Conservation (phyloP, 352 stramenopile genomes). For the Globisporangium spiculum region DNA sequence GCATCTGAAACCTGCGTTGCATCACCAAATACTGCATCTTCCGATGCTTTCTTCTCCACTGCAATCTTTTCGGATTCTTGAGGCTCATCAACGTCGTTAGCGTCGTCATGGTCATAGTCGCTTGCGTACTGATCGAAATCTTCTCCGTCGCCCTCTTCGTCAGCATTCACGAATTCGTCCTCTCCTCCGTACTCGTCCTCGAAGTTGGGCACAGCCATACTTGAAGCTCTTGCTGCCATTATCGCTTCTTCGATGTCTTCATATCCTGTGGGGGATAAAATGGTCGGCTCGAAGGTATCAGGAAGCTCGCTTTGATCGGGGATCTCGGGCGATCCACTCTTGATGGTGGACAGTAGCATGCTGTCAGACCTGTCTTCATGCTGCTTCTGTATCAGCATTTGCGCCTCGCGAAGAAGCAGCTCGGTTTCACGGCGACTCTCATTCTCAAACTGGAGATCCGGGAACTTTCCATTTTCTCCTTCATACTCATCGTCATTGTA, state of each 20-base stretch:
- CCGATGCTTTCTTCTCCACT: neutral
- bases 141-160: neutral
- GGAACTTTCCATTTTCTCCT: constrained; percentile 12
- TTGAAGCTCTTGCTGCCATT: too few relatives aligned
- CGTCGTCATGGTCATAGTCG: neutral
- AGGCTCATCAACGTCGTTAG: neutral
- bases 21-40: neutral
- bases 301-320: neutral
- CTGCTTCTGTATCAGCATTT: constrained; percentile 29
- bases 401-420: constrained; percentile 37
- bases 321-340: neutral
- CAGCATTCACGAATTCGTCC: constrained; percentile 14
- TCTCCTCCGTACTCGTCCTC: constrained; percentile 19
- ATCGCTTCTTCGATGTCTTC: constrained; percentile 4
- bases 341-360: neutral
- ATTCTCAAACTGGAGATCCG: constrained; percentile 16
- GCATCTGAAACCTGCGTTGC: neutral
- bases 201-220: neutral
- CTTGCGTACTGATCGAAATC: constrained; percentile 9
- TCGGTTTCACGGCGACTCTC: constrained; percentile 33
- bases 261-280: neutral
- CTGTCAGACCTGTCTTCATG: neutral
- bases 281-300: neutral
- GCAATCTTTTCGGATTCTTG: neutral
- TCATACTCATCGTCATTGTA: constrained; percentile 15